Percentiles rank a stretch among this genome's conserved stretches.
phyloP scores from a whole-genome alignment of 2,329 filamentous ascomycete species.

The Zelopaecilomyces penicillatus region DNA sequence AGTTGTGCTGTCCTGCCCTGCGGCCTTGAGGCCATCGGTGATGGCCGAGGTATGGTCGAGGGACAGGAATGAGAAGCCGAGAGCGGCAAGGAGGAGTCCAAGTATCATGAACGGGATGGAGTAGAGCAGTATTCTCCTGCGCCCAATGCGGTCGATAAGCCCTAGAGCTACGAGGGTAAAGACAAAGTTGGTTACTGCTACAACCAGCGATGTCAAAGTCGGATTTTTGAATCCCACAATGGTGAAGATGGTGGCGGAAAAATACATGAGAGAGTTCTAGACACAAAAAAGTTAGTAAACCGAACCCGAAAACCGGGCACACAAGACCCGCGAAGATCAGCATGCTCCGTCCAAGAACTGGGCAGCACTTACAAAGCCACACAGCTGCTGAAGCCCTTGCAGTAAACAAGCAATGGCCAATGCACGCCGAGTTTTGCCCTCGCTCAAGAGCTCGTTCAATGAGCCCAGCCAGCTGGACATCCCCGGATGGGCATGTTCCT shows the following conservation, averaged over 20 bases:
- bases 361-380: slow-evolving; percentile 59
- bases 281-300: slow-evolving; percentile 1
- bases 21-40: slow-evolving; percentile 12
- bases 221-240: slow-evolving; percentile 71
- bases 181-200: slow-evolving; percentile 75
- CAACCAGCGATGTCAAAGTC: slow-evolving; percentile 69
- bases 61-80: slow-evolving; percentile 61
- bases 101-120: slow-evolving; percentile 78
- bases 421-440: slow-evolving; percentile 62
- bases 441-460: slow-evolving; percentile 46
- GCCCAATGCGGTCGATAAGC: slow-evolving; percentile 71
- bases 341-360: not conserved
- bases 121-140: slow-evolving; percentile 69
- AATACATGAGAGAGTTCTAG: slow-evolving; percentile 86
- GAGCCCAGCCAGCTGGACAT: slow-evolving; percentile 33
- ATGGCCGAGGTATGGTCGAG: slow-evolving; percentile 23
- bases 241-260: slow-evolving; percentile 72
- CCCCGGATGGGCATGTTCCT: slow-evolving; percentile 19
- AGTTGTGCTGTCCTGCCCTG: slow-evolving; percentile 8
- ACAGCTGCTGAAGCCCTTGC: slow-evolving; percentile 81
- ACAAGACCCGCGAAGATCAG: no score
- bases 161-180: slow-evolving; percentile 69
- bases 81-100: slow-evolving; percentile 61
- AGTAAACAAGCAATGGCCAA: slow-evolving; percentile 78
- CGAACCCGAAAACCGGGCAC: not conserved